phyloP scores from a whole-genome alignment of 352 stramenopile species.

The Saprolegnia parasitica region DNA sequence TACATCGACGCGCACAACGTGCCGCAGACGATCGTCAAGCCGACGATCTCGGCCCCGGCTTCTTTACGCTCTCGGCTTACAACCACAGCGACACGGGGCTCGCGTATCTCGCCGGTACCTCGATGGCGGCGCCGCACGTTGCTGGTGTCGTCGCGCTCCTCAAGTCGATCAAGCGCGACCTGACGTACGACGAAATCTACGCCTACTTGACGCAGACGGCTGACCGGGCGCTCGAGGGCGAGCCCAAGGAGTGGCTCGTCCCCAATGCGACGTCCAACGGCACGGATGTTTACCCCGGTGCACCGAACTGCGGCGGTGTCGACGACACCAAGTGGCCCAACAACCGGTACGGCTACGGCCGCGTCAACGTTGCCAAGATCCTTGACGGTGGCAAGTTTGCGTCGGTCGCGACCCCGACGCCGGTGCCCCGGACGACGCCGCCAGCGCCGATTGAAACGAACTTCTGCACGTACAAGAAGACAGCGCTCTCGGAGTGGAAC shows the following conservation, averaged over 20 bases:
- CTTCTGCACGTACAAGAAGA: slow-evolving; percentile 11
- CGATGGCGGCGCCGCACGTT: slow-evolving; percentile 38
- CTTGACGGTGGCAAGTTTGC: slow-evolving; percentile 17
- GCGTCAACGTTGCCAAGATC: slow-evolving; percentile 38
- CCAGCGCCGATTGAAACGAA: not conserved
- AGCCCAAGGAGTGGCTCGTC: not conserved
- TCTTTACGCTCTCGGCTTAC: slow-evolving; percentile 29
- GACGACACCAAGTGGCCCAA: slow-evolving; percentile 41
- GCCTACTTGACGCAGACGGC: slow-evolving; percentile 28
- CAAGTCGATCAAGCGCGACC: slow-evolving; percentile 37
- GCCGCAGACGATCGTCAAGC: slow-evolving; percentile 37
- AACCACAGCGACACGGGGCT: slow-evolving; percentile 32
- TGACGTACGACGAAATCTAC: slow-evolving; percentile 31
- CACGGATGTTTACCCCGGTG: not conserved
- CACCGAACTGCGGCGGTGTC: slow-evolving; percentile 37
- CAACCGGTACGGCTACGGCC: slow-evolving; percentile 55
- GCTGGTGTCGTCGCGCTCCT: slow-evolving; percentile 43
- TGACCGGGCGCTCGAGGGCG: slow-evolving; percentile 22
- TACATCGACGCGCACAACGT: slow-evolving; percentile 21
- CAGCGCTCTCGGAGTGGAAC: not conserved
- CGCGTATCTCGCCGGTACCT: slow-evolving; percentile 33
- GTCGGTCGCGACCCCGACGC: not conserved
- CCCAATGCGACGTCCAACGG: not conserved
- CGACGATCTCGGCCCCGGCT: slow-evolving; percentile 35
- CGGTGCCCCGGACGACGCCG: not conserved